Evolutionary conservation across 305 asterid species (phyloP).

Genomic region (Solanum hybrid): DNA sequence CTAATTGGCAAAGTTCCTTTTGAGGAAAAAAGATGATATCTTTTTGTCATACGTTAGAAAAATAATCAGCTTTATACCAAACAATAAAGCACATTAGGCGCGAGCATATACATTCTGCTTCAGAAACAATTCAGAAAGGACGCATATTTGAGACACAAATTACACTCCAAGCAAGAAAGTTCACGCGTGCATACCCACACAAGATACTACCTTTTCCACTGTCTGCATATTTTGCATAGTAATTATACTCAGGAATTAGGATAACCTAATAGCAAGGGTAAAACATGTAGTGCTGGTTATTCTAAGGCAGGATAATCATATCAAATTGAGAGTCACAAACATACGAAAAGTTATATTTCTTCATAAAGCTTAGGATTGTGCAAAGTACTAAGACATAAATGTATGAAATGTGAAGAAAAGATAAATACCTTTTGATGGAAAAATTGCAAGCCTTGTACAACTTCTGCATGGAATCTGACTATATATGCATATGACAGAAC

Average conservation of each 20-base stretch:
- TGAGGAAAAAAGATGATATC: not conserved
- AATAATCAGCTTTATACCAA: not conserved
- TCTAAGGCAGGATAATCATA: not conserved
- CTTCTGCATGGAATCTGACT: conserved; percentile 52
- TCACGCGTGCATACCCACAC: too few relatives aligned
- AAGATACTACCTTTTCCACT: too few relatives aligned
- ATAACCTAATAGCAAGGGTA: too few relatives aligned
- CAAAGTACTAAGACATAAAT: not conserved
- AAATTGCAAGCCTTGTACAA: conserved; percentile 61
- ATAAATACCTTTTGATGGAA: conserved; percentile 45
- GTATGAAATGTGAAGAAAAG: not conserved
- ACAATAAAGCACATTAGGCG: not conserved
- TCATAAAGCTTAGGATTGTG: not conserved
- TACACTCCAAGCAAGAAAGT: too few relatives aligned
- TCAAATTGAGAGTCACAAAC: not conserved
- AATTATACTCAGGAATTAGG: too few relatives aligned
- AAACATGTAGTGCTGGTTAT: too few relatives aligned
- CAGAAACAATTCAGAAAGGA: too few relatives aligned
- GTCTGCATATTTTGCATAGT: too few relatives aligned
- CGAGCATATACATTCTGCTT: not conserved
- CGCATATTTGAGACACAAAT: too few relatives aligned
- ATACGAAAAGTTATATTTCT: not conserved
- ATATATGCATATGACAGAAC: conserved; percentile 67
- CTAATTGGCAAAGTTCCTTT: not conserved
- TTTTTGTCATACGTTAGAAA: not conserved